Base-by-base conservation (phyloP, 1,284 basidiomycete species). In the Microbotryum lychnidis-dioicae region DNA sequence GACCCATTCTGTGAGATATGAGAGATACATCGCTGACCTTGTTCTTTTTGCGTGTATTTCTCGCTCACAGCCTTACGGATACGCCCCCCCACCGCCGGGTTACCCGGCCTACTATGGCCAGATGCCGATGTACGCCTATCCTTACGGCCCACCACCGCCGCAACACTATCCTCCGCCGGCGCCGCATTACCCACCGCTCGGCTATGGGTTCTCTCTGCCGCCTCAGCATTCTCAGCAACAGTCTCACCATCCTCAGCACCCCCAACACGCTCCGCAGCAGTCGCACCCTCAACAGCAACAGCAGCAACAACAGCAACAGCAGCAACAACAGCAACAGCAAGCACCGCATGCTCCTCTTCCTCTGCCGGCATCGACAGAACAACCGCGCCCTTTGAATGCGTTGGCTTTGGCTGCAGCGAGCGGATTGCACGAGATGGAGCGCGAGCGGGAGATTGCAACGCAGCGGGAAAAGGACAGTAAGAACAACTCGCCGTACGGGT, bases 371-470 rank as follows among this genome's bases (percentile, higher is more conserved):
- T 42, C 50, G 16, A 56, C 56, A 4, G 58, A 58, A 4, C 58
- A 65, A 23, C 61, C 58, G 0, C 57, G 54, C 4, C 67, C 67
- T 25, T 44, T 68, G n/a, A 64, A 55, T 18, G 67, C 67, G 21
- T 54, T 68, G 4, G 60, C 65, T n/a, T 50, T 66, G n/a, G 67
- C 67, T 2, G 67, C 67, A 1, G 67, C 67, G 46, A 66, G 56
- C 12, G 67, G 67, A 2, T 45, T 68, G 33, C 67, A 68, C 47
- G 67, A 68, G 64, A 68, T 68, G 60, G 67, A 68, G 37, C 62
- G 61, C 20, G 67, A 68, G 33, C 42, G 61, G 8, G 62, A 61
- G 57, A 56, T 50, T 47, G 61, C 33, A 50, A 62, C 50, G 42
- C 55, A 33, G 59, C 61, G 44, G 44, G 56, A 53, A 54, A 51